A percentile compares a stretch with the other conserved stretches of the same genome.
phyloP scores from a whole-genome alignment of 2,329 filamentous ascomycete genomes.

The Sphaerulina populicola region DNA sequence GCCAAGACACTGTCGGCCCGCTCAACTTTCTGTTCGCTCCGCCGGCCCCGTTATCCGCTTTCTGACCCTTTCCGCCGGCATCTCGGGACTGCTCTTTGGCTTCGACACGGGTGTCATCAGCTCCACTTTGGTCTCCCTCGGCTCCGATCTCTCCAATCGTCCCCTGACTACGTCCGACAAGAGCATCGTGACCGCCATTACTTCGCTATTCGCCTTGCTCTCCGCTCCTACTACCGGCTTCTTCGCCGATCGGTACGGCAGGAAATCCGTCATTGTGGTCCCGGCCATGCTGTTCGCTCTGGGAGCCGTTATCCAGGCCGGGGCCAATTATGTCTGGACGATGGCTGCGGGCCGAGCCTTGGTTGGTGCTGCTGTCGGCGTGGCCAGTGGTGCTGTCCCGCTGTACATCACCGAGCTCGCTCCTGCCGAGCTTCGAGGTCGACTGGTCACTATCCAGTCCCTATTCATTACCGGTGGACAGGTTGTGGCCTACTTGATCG shows the following conservation, averaged over 20 bases:
- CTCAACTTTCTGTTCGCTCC: conserved; percentile 18
- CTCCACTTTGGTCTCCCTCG: conserved; percentile 51
- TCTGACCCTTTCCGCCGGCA: conserved; percentile 50
- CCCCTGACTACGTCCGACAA: conserved; percentile 47
- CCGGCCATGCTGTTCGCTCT: conserved; percentile 60
- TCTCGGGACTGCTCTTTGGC: conserved; percentile 53
- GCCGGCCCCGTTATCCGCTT: conserved; percentile 42
- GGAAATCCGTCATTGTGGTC: conserved; percentile 42
- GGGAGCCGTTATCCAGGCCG: conserved; percentile 59
- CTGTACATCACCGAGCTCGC: conserved; percentile 41
- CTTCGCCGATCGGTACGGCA: conserved; percentile 44
- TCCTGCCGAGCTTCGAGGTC: conserved; percentile 50
- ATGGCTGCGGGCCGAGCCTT: conserved; percentile 63
- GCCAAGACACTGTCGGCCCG: too few relatives aligned
- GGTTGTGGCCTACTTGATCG: conserved; percentile 76
- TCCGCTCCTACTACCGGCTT: conserved; percentile 37
- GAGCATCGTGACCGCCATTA: conserved; percentile 50
- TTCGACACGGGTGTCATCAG: conserved; percentile 58
- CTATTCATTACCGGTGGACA: conserved; percentile 83
- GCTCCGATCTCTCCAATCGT: conserved; percentile 45
- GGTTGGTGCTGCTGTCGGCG: conserved; percentile 65
- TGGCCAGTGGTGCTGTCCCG: conserved; percentile 70
- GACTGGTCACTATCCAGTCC: conserved; percentile 71
- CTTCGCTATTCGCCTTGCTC: conserved; percentile 50
- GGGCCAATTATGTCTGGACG: conserved; percentile 47